Base-by-base conservation (phyloP, 2,329 filamentous ascomycete species). In the Nemania sp. region DNA sequence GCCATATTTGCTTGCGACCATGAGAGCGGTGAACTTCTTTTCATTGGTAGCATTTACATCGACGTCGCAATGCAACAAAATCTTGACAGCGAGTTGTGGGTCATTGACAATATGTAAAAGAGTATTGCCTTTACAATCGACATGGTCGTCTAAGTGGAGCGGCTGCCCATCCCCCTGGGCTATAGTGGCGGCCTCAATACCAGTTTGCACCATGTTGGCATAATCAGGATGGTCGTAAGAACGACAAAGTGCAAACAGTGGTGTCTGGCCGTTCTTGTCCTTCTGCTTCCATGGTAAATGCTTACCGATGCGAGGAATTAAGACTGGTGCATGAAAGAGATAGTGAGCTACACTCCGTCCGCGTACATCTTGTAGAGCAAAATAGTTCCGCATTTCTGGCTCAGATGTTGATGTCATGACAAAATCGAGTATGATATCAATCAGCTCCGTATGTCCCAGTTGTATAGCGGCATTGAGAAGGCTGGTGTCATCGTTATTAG, bases 1-100 rank as follows among this genome's bases (percentile, higher is more conserved):
- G 38, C 96, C 96, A 77, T 98, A 99, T 79, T 99, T 99, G 86
- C 95, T 98, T 7, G 95, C 95, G 70, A 99, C 92, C 96, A 99
- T 99, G 64, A 99, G 84, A 1, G 96, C 91, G 0, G 97, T 99
- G 77, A 99, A 98, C 55, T 89, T 91, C 81, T 93, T 97, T 74
- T 98, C 94, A 76, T 99, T 99, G 8, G 91, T 92, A 8, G 95
- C 94, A 80, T 99, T 99, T 63, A 95, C 93, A 77, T 99, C 94
- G n/a, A 94, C 92, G 73, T 99, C 96, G 80, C 94, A 97, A 67
- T 91, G 88, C 64, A 92, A 87, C 41, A 99, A 83, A 47, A 98
- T 91, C 67, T 88, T 88, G 62, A 90, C 77, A 1, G 93, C 92
- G 55, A 98, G 85, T 63, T 90, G 87, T 8, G 92, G 87, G 75